Evolutionary conservation across 805 yeast genomes (phyloP).

Genomic region (Metschnikowia matae): DNA sequence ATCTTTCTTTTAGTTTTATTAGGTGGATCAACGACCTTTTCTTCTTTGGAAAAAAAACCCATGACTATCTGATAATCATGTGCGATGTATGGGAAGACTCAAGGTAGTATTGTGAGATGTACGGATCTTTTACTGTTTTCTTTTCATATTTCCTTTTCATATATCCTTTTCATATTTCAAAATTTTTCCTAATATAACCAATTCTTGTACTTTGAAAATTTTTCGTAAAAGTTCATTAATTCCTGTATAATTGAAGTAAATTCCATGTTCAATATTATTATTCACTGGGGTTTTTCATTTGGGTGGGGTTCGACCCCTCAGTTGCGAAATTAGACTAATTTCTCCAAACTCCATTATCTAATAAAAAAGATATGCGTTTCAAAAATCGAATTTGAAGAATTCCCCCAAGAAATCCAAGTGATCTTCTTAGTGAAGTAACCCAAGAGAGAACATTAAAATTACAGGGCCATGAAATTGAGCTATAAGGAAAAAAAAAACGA

Average conservation of each 20-base stretch:
- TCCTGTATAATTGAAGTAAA: neutral
- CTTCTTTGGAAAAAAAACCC: slow-evolving; percentile 48
- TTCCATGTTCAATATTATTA: neutral
- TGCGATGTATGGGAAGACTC: neutral
- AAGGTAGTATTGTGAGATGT: neutral
- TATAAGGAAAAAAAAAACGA: neutral
- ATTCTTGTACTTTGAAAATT: too few relatives aligned
- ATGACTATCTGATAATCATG: slow-evolving; percentile 22
- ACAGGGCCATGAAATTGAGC: neutral
- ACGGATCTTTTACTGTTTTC: slow-evolving; percentile 2
- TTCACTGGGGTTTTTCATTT: neutral
- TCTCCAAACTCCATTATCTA: neutral
- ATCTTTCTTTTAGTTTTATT: slow-evolving; percentile 63
- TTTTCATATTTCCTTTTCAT: too few relatives aligned
- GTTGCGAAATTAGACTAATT: too few relatives aligned
- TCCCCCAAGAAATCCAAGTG: too few relatives aligned
- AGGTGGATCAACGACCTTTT: slow-evolving; percentile 42
- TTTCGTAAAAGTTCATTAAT: neutral
- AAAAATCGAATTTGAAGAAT: neutral
- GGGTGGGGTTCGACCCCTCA: too few relatives aligned
- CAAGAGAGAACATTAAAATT: neutral
- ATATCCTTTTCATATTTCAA: neutral
- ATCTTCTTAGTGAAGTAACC: neutral
- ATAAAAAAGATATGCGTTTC: neutral
- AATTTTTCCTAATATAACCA: neutral